Percentiles rank a stretch among this genome's conserved stretches.
phyloP scores from a whole-genome alignment of 2,329 filamentous ascomycete species.

The Sarocladium kiliense region DNA sequence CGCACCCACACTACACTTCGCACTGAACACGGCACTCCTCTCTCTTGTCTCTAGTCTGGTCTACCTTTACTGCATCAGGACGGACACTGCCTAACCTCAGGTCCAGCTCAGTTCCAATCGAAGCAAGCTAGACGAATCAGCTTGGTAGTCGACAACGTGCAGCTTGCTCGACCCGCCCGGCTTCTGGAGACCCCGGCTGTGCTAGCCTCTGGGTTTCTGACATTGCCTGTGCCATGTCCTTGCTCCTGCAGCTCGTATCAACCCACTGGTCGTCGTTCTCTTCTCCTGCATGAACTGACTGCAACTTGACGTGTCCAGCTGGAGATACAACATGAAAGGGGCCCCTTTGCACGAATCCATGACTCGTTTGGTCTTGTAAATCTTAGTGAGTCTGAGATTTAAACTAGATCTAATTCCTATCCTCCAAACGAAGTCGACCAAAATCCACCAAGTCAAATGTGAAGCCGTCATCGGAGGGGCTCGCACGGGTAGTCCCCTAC shows the following conservation, averaged over 20 bases:
- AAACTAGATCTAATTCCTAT: too few relatives aligned
- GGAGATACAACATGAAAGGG: not conserved
- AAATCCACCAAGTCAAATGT: not conserved
- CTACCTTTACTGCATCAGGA: not conserved
- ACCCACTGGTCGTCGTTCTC: too few relatives aligned
- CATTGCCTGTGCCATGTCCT: too few relatives aligned
- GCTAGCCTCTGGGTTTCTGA: not conserved
- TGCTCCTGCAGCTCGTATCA: too few relatives aligned
- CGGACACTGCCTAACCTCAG: too few relatives aligned
- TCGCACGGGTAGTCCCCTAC: not conserved
- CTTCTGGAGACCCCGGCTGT: constrained; percentile 3
- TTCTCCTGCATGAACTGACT: not conserved
- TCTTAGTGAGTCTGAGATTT: not conserved
- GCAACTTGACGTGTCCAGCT: not conserved
- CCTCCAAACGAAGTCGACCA: too few relatives aligned
- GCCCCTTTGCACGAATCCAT: not conserved
- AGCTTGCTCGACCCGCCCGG: constrained; percentile 1
- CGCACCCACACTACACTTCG: too few relatives aligned
- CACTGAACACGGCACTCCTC: too few relatives aligned
- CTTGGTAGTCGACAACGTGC: not conserved
- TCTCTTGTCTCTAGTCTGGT: too few relatives aligned
- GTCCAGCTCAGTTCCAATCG: too few relatives aligned
- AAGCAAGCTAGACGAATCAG: too few relatives aligned
- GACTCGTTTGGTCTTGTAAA: not conserved
- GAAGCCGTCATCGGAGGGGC: constrained; percentile 7